Evolutionary conservation across 2,329 filamentous ascomycete species (phyloP).

Genomic region (Raffaelea ambrosiae): DNA sequence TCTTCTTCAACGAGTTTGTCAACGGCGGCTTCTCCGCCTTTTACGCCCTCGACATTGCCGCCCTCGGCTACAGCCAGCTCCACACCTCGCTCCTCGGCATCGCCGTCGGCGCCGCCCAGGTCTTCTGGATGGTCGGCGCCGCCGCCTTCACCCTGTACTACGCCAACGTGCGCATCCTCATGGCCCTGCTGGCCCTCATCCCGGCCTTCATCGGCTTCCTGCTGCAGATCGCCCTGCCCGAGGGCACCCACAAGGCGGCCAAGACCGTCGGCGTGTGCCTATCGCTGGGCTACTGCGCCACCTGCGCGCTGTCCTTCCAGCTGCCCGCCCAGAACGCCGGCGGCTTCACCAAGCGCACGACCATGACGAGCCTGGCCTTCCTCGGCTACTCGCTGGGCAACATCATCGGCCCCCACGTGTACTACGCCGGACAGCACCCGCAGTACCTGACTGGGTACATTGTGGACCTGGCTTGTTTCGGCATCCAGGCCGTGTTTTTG

Average conservation of each 20-base stretch:
- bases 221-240: neutral
- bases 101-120: conserved; percentile 3
- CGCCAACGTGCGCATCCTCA: neutral
- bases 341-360: neutral
- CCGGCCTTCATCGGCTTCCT: neutral
- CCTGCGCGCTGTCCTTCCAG: neutral
- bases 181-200: neutral
- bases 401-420: conserved; percentile 55
- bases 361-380: neutral
- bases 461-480: neutral
- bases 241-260: no score
- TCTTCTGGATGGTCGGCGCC: neutral
- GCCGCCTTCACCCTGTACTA: neutral
- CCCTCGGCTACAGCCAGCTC: conserved; percentile 4
- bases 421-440: conserved; percentile 39
- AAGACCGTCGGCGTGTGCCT: neutral
- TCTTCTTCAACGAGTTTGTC: neutral
- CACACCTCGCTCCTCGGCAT: conserved; percentile 7
- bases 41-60: conserved; percentile 3
- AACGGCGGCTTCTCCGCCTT: conserved; percentile 12
- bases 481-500: no score
- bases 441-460: conserved; percentile 17
- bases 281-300: neutral
- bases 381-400: conserved; percentile 33
- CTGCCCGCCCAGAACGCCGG: neutral